Conservation (phyloP, 2,329 filamentous ascomycete genomes). For the Colletotrichum australisinense region DNA sequence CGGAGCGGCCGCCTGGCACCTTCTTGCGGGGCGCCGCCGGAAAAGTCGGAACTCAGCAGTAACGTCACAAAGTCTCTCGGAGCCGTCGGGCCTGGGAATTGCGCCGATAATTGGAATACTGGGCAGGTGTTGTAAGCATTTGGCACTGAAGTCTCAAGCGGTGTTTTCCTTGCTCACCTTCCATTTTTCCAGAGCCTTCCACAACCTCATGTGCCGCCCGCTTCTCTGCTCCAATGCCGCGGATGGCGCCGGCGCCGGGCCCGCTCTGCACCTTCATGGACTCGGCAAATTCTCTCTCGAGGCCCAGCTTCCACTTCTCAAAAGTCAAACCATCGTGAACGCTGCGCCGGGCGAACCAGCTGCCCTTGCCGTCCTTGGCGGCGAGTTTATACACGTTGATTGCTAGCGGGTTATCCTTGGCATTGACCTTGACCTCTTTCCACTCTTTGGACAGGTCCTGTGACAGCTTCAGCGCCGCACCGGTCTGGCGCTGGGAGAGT, state of each 20-base stretch:
- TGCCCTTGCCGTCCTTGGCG: constrained; percentile 82
- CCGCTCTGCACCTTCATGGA: constrained; percentile 77
- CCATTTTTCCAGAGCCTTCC: constrained; percentile 69
- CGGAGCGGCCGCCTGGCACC: constrained; percentile 59
- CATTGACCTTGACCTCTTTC: constrained; percentile 83
- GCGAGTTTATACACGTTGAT: constrained; percentile 84
- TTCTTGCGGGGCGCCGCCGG: constrained; percentile 47
- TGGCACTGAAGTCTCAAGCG: constrained; percentile 8
- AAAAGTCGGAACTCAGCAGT: constrained; percentile 74
- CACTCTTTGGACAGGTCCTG: constrained; percentile 80
- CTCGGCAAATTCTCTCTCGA: constrained; percentile 84
- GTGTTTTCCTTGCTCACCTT: constrained; percentile 59
- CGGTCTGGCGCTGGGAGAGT: constrained; percentile 48
- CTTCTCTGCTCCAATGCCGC: constrained; percentile 87
- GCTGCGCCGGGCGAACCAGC: constrained; percentile 90
- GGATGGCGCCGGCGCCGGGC: constrained; percentile 79
- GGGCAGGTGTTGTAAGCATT: constrained; percentile 34
- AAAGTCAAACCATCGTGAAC: constrained; percentile 84
- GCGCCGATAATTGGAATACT: constrained; percentile 88
- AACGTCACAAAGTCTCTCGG: constrained; percentile 89
- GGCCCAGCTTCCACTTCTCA: constrained; percentile 79
- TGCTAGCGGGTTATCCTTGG: constrained; percentile 79
- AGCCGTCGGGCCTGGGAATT: constrained; percentile 90
- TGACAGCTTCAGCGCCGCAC: constrained; percentile 59
- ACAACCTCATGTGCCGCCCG: constrained; percentile 72